Conservation (phyloP, 2,329 filamentous ascomycete genomes). For the Tolypocladium ovalisporum region DNA sequence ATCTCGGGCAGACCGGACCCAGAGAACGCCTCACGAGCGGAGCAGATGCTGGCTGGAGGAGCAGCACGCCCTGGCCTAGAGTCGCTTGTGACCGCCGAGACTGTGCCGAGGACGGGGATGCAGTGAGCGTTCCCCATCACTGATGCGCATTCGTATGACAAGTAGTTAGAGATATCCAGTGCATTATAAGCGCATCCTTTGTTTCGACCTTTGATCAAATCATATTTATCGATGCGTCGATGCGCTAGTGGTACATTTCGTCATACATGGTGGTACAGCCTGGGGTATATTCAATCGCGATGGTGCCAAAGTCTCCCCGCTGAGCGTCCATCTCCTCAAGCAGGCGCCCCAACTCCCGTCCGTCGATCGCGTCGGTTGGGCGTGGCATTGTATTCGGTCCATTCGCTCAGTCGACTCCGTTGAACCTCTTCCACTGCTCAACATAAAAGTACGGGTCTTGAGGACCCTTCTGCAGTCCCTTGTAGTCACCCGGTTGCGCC, state of each 20-base stretch:
- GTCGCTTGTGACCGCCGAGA: conserved; percentile 40
- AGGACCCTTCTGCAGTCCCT: conserved; percentile 40
- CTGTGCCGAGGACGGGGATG: conserved; percentile 16
- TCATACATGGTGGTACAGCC: conserved; percentile 20
- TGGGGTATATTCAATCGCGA: conserved; percentile 18
- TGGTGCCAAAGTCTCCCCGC: conserved; percentile 5
- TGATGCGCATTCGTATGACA: background rate
- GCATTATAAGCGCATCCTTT: conserved; percentile 3
- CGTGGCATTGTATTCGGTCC: background rate
- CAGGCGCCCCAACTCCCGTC: background rate
- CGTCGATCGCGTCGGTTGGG: background rate
- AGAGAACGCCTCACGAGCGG: conserved; percentile 2
- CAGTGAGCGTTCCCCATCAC: background rate
- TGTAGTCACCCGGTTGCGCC: conserved; percentile 41
- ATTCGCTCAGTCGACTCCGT: conserved; percentile 42
- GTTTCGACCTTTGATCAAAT: too few relatives aligned
- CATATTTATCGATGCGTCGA: background rate
- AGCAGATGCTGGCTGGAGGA: conserved; percentile 3
- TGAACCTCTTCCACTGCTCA: conserved; percentile 56
- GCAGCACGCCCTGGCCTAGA: conserved; percentile 32
- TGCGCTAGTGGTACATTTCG: conserved; percentile 10
- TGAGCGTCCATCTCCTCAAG: background rate
- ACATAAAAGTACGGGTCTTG: conserved; percentile 52
- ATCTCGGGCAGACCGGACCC: background rate
- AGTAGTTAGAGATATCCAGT: conserved; percentile 6